Percentiles rank a stretch among this genome's conserved stretches.
phyloP scores from a whole-genome alignment of 1,139 yeast species.

The Pichia sp. region DNA sequence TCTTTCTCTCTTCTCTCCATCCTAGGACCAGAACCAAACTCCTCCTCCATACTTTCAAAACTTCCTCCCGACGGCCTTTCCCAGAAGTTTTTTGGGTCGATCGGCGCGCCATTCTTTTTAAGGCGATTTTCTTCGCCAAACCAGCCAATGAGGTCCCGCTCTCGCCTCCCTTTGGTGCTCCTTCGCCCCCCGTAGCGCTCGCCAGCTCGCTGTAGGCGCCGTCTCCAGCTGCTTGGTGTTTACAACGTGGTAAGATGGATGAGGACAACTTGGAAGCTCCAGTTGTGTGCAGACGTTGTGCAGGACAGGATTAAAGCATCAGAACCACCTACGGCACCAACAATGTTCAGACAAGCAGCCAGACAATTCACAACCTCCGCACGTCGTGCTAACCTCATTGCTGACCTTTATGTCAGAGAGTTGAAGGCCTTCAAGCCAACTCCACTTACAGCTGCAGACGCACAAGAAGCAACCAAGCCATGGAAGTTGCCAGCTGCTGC shows the following conservation, averaged over 20 bases:
- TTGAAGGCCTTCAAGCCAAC: conserved; percentile 85
- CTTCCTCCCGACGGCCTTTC: not conserved
- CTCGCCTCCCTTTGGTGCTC: not conserved
- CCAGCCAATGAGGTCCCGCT: conserved; percentile 3
- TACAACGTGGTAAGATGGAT: not conserved
- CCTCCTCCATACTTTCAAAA: too few species aligned
- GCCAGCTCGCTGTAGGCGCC: not conserved
- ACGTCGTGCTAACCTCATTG: conserved; percentile 52
- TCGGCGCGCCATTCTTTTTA: not conserved
- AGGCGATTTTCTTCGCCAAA: not conserved
- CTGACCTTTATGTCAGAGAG: conserved; percentile 84
- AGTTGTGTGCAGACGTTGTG: not conserved
- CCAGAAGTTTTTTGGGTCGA: conserved; percentile 1
- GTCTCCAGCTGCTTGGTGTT: not conserved
- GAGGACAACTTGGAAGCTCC: not conserved
- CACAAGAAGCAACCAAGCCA: conserved; percentile 74
- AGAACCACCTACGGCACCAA: not conserved
- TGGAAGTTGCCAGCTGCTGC: conserved; percentile 80
- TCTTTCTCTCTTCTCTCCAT: not conserved
- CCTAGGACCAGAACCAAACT: too few species aligned
- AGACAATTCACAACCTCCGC: conserved; percentile 37
- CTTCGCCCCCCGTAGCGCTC: not conserved
- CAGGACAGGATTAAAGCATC: not conserved
- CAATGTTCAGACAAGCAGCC: conserved; percentile 23
- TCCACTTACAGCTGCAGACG: conserved; percentile 66